Base-by-base conservation (phyloP, 2,329 filamentous ascomycete genomes). In the Penicillium sp. region DNA sequence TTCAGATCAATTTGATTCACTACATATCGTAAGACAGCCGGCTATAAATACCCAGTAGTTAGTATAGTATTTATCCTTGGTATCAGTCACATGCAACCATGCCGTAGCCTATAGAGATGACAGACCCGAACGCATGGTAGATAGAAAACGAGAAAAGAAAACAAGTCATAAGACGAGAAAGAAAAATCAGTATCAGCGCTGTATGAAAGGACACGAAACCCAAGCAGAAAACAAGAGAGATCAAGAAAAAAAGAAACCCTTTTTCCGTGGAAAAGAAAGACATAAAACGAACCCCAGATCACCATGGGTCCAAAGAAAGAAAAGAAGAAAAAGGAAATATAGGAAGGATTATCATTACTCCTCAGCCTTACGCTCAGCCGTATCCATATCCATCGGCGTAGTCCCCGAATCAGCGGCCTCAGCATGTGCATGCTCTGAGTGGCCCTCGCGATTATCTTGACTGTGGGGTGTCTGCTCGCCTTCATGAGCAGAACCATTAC, bases 351-450 rank as follows among this genome's bases (percentile, higher is more conserved):
- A 51, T 50, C 50, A 58, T 52, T 50, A 53, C 27, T 66, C 62
- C 60, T 78, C 75, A 50, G 66, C 65, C 58, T 73, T 74, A 21
- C 67, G 62, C 51, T 72, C 69, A 55, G 70, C 70, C 14, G 63
- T 61, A 69, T 75, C 74, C 67, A 75, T 65, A 63, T 75, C 73
- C 69, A 73, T 73, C 11, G 72, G 71, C n/a, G 67, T 73, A 33
- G 72, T 64, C 45, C 65, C 63, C 13, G 64, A 58, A 43, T 69
- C 70, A 43, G 59, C 55, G 7, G 63, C 58, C 43, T 61, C 60
- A 43, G 48, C 62, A 19, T 62, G 57, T 39, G 53, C 50, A 46
- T 56, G 53, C 47, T 56, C 56, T 19, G 45, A 26, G 19, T 56
- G 52, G 35, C 29, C 58, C 35, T 62, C 62, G 4, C 54, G 56